Conservation (phyloP, 495 filamentous ascomycete species). For the Podospora pseudoanserina region DNA sequence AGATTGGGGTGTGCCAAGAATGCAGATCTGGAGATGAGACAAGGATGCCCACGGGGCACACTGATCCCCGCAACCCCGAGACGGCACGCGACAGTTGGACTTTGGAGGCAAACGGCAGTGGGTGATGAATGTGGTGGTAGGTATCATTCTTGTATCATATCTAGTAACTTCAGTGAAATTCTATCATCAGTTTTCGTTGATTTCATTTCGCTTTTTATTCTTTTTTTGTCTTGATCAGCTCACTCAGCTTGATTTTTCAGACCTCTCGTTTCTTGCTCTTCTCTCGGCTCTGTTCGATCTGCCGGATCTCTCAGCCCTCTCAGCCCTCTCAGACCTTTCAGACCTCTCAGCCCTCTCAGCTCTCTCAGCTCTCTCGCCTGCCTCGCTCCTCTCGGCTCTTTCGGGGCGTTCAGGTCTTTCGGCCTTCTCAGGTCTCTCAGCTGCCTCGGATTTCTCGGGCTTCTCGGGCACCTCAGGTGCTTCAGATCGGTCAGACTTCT, state of each 20-base stretch:
- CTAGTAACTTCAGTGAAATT: background rate
- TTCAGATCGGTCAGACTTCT: background rate
- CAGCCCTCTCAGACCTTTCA: background rate
- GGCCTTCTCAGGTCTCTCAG: background rate
- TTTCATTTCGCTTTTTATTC: background rate
- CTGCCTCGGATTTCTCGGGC: background rate
- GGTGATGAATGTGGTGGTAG: too few species aligned
- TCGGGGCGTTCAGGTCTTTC: background rate
- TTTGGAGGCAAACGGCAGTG: too few species aligned
- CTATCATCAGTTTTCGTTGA: background rate
- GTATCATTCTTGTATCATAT: background rate
- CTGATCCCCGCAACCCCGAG: background rate
- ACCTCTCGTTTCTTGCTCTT: background rate
- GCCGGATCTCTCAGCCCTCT: background rate
- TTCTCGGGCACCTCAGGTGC: background rate
- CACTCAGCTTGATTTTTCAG: background rate
- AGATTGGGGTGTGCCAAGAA: constrained; percentile 9
- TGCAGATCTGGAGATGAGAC: background rate
- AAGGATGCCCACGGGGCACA: background rate
- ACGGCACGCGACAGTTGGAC: background rate
- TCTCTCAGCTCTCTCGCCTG: background rate
- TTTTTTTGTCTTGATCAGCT: background rate
- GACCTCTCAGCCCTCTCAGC: background rate
- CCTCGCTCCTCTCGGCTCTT: background rate
- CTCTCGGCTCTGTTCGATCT: background rate